Base-by-base conservation (phyloP, 306 rosid species). In the Cucurbita moschata region DNA sequence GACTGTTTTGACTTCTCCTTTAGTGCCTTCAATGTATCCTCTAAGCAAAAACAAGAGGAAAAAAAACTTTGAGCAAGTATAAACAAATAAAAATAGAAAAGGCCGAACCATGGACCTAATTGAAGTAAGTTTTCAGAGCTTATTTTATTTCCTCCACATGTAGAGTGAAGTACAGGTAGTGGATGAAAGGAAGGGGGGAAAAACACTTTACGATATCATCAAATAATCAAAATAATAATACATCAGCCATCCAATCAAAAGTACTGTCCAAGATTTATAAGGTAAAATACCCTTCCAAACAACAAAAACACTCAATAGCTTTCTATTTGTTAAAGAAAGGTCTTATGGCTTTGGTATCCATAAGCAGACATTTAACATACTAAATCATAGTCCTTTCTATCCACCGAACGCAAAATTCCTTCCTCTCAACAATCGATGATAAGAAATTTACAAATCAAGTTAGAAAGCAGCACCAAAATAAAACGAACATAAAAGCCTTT, bases 1-100 rank as follows among this genome's bases (percentile, higher is more conserved):
- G 92, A 83, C 73, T 89, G 93, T 57, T 83, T 89, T 62, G 73
- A 82, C 81, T 82, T 95, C 81, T 91, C 99, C 49, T 88, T 82
- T 77, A 91, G 78, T 52, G 88, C 77, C 86, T 83, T 87, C 62
- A 89, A 35, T 16, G 91, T 78, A 74, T 88, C 97, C 89, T 82
- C 97, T 91, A 77, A 69, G 44, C n/a, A 80, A 80, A 82, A 47
- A 66, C 12, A 12, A 73, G 10, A 40, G 47, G 19, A 52, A 52
- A 16, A 38, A 58, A 78, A 63, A 51, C 69, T 26, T 78, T 83
- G 74, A 44, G 79, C 37, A 38, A 35, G 75, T n/a, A 42, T 74
- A 78, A 62, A 18, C 75, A 75, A 68, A 59, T 39, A 44, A 72
- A 54, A 61, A 52, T 26, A 59, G 70, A n/a, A 64, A 54, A 62